phyloP scores from a whole-genome alignment of 306 rosid species.

The Sicyos baderoa region DNA sequence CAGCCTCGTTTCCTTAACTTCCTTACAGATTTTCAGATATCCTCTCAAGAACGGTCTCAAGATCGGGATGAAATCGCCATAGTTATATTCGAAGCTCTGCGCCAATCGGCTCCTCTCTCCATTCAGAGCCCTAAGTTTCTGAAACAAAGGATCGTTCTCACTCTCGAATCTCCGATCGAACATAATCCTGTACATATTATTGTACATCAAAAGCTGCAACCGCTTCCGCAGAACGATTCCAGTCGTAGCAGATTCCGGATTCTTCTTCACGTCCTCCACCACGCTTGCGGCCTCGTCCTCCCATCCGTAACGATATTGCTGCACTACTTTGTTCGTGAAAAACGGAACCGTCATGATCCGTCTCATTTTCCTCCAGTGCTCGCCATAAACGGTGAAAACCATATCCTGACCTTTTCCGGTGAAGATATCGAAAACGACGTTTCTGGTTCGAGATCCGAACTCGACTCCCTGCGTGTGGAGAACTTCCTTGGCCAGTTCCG shows the following conservation, averaged over 20 bases:
- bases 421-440: slow-evolving; percentile 85
- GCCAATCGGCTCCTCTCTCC: slow-evolving; percentile 81
- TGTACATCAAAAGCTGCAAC: slow-evolving; percentile 84
- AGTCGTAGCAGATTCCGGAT: slow-evolving; percentile 32
- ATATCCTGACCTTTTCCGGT: slow-evolving; percentile 85
- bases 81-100: slow-evolving; percentile 85
- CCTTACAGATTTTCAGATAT: slow-evolving; percentile 68
- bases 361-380: slow-evolving; percentile 91
- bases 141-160: slow-evolving; percentile 57
- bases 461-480: slow-evolving; percentile 85
- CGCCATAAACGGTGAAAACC: slow-evolving; percentile 92
- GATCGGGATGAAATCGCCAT: slow-evolving; percentile 84
- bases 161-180: slow-evolving; percentile 71
- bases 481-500: slow-evolving; percentile 79
- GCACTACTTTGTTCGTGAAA: slow-evolving; percentile 87
- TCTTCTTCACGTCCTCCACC: slow-evolving; percentile 55
- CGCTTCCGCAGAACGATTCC: slow-evolving; percentile 56
- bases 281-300: slow-evolving; percentile 60
- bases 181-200: slow-evolving; percentile 82
- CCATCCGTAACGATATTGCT: slow-evolving; percentile 74
- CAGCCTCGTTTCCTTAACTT: slow-evolving; percentile 64
- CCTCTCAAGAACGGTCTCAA: slow-evolving; percentile 76
- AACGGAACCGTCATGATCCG: slow-evolving; percentile 90
- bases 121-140: slow-evolving; percentile 47
- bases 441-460: slow-evolving; percentile 78